These are phyloP conservation scores for Rhynchospora tenuis DNA, from an alignment of 176 grass and related monocot species.

Conservation along the genomic window DNA sequence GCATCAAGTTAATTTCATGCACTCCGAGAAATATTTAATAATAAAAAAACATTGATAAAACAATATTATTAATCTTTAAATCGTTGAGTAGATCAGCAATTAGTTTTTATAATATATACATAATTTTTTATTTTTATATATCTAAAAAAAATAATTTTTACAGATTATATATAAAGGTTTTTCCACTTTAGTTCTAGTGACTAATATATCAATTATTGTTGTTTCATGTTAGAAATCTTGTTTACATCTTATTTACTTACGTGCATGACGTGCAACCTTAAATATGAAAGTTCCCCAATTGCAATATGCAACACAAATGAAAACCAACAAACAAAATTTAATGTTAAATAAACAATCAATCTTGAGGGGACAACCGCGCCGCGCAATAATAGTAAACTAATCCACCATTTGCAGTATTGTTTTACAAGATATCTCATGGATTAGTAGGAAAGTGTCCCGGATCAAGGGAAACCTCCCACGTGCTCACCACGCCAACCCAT, in stretches of 20 bases:
- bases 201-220: no score
- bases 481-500: conserved; percentile 9
- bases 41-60: no score
- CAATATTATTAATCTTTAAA: no score
- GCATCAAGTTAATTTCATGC: no score
- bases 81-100: no score
- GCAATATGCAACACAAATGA: neutral
- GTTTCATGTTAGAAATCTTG: neutral
- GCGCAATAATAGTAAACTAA: neutral
- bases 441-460: neutral
- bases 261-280: neutral
- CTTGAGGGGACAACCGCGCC: neutral
- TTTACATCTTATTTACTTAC: neutral
- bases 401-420: neutral
- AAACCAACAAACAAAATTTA: neutral
- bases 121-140: no score
- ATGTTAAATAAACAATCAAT: neutral
- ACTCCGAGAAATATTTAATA: no score
- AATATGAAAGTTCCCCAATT: neutral
- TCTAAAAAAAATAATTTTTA: no score
- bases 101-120: no score
- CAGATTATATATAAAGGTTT: no score
- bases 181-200: no score
- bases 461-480: conserved; percentile 23
- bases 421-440: neutral